phyloP scores from a whole-genome alignment of 2,329 filamentous ascomycete species.

The Amesomyces nigricolor region DNA sequence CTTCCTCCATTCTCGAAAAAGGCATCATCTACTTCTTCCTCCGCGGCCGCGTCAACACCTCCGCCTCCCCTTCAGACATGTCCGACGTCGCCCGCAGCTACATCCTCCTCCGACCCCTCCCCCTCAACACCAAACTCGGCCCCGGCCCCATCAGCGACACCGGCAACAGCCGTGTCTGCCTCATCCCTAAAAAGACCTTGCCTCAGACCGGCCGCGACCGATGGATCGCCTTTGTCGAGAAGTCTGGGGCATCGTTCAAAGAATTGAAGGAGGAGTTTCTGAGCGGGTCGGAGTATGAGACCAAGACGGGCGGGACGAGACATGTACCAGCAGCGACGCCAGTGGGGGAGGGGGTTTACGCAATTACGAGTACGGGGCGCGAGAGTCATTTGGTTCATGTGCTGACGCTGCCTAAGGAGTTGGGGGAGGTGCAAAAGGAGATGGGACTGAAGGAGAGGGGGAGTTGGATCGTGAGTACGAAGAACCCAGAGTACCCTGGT shows the following conservation, averaged over 20 bases:
- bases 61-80: conserved; percentile 64
- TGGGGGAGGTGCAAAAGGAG: conserved; percentile 67
- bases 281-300: conserved; percentile 61
- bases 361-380: conserved; percentile 64
- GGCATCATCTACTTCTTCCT: conserved; percentile 90
- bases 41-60: conserved; percentile 65
- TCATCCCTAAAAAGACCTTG: conserved; percentile 83
- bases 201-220: conserved; percentile 62
- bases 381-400: conserved; percentile 76
- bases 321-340: conserved; percentile 65
- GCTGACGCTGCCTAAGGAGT: conserved; percentile 63
- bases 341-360: conserved; percentile 79
- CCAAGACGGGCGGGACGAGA: conserved; percentile 66
- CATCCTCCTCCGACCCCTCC: conserved; percentile 71
- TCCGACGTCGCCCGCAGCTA: conserved; percentile 72
- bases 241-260: conserved; percentile 58
- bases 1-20: conserved; percentile 67
- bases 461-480: conserved; percentile 72
- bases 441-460: conserved; percentile 67
- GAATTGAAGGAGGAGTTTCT: conserved; percentile 71
- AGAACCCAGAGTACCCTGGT: conserved; percentile 68
- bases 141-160: too few species aligned
- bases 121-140: too few species aligned
- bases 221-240: conserved; percentile 81
- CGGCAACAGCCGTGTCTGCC: conserved; percentile 64